Evolutionary conservation across 768 basidiomycete genomes (phyloP).

Genomic region (Pulveroboletus frians): DNA sequence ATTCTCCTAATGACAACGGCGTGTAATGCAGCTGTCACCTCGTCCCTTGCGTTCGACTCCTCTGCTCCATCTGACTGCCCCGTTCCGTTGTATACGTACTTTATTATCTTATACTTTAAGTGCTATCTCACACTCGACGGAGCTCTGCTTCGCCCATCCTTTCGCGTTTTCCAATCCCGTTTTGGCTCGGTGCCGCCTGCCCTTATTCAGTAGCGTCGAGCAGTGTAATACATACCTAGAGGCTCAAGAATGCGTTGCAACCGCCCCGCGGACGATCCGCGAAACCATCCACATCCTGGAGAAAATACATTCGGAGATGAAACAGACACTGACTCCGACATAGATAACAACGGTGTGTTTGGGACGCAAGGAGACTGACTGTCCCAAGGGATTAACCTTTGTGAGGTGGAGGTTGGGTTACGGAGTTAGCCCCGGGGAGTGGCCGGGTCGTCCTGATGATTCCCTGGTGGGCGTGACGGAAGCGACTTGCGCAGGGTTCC

Average conservation of each 20-base stretch:
- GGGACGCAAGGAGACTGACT: background rate
- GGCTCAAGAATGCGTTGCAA: background rate
- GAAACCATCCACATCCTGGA: slow-evolving; percentile 18
- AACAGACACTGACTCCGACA: slow-evolving; percentile 23
- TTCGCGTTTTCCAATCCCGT: background rate
- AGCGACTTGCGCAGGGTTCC: background rate
- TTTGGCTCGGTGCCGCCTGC: slow-evolving; percentile 2
- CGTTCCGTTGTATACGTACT: slow-evolving; percentile 23
- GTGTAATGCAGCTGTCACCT: slow-evolving; percentile 1
- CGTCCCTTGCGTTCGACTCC: slow-evolving; percentile 2
- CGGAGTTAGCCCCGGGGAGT: too few species aligned
- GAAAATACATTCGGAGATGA: slow-evolving; percentile 25
- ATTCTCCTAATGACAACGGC: background rate
- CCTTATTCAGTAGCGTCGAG: slow-evolving; percentile 7
- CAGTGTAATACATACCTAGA: slow-evolving; percentile 9
- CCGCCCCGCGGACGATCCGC: slow-evolving; percentile 26
- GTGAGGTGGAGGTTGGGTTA: background rate
- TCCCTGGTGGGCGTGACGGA: background rate
- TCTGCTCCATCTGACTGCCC: slow-evolving; percentile 17
- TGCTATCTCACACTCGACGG: slow-evolving; percentile 21
- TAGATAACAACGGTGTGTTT: background rate
- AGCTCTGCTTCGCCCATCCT: slow-evolving; percentile 3
- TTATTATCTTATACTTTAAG: slow-evolving; percentile 32
- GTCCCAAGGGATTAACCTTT: background rate
- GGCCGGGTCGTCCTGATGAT: too few species aligned